These are phyloP conservation scores for Speleostelium caveatum DNA, from an alignment of 78 protist genomes.

Conservation along the genomic window DNA sequence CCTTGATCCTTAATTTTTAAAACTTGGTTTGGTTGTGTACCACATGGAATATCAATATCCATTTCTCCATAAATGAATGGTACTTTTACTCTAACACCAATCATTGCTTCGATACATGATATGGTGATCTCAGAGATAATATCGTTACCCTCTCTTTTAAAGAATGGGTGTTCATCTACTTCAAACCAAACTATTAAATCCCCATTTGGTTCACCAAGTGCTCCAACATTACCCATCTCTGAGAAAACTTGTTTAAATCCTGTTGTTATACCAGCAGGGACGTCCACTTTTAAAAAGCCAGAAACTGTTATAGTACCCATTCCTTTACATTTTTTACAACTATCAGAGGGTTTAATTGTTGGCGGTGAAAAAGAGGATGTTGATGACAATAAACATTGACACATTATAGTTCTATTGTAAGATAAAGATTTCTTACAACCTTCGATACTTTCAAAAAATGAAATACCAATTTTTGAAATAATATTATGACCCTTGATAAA, in stretches of 20 bases:
- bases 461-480: no score
- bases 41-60: constrained; percentile 47
- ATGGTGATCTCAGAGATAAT: constrained; percentile 25
- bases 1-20: constrained; percentile 66
- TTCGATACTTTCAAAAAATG: no score
- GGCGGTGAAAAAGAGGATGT: no score
- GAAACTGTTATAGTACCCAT: background rate
- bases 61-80: constrained; percentile 46
- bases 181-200: constrained; percentile 45
- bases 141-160: constrained; percentile 63
- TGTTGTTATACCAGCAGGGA: constrained; percentile 28
- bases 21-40: constrained; percentile 59
- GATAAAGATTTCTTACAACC: no score
- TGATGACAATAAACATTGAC: no score
- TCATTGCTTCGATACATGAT: constrained; percentile 25
- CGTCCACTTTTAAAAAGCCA: background rate
- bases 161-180: constrained; percentile 31
- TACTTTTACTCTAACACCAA: constrained; percentile 32
- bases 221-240: constrained; percentile 27
- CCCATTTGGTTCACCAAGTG: constrained; percentile 51
- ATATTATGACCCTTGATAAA: no score
- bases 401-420: no score
- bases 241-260: constrained; percentile 15
- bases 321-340: background rate
- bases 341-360: background rate